These are phyloP conservation scores for Kodamaea sp. DNA, from an alignment of 1,139 yeast species.

Conservation along the genomic window DNA sequence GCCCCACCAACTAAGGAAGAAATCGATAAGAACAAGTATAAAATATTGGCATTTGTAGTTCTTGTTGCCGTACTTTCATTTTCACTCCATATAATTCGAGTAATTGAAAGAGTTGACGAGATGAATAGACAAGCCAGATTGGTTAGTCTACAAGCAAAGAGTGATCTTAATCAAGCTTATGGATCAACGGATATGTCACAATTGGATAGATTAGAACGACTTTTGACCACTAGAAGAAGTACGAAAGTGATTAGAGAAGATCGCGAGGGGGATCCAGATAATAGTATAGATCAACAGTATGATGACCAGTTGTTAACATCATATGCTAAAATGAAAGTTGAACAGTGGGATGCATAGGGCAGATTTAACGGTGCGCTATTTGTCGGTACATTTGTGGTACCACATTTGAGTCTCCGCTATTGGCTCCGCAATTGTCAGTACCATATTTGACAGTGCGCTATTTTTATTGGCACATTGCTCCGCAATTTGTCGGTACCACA, in stretches of 20 bases:
- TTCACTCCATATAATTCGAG: constrained; percentile 43
- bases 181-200: constrained; percentile 36
- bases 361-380: too few species aligned
- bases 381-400: too few species aligned
- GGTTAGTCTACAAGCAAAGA: constrained; percentile 44
- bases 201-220: constrained; percentile 51
- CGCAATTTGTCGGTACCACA: too few species aligned
- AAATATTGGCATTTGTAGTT: constrained; percentile 42
- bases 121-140: constrained; percentile 49
- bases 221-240: constrained; percentile 57
- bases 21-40: constrained; percentile 42
- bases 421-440: too few species aligned
- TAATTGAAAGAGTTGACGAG: constrained; percentile 36
- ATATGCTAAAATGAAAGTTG: constrained; percentile 32
- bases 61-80: constrained; percentile 38
- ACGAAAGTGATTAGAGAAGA: constrained; percentile 21
- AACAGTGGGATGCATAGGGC: constrained; percentile 12
- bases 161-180: not conserved
- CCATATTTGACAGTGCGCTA: too few species aligned
- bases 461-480: too few species aligned
- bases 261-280: constrained; percentile 14
- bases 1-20: constrained; percentile 43
- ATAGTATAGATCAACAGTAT: constrained; percentile 19
- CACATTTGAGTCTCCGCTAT: too few species aligned
- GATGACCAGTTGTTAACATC: constrained; percentile 28